phyloP scores from a whole-genome alignment of 1,284 basidiomycete species.

The Apiotrichum sp. region DNA sequence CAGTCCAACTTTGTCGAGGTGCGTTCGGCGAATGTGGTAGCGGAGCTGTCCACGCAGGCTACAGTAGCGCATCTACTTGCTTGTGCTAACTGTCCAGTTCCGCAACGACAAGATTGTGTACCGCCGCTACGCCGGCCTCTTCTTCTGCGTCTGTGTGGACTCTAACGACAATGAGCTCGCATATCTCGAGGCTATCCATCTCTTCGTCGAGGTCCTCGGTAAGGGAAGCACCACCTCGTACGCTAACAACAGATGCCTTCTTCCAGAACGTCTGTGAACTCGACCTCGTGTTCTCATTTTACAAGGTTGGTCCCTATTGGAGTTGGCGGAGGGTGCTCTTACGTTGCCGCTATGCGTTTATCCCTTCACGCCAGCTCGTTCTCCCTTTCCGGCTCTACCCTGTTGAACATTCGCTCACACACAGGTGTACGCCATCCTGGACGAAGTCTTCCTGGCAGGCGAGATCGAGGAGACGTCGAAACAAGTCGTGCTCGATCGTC shows the following conservation, averaged over 20 bases:
- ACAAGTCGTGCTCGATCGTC: slow-evolving; percentile 79
- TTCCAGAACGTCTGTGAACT: slow-evolving; percentile 98
- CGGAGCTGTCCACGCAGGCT: background rate
- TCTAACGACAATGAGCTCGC: slow-evolving; percentile 97
- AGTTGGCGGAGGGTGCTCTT: background rate
- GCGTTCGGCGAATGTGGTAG: background rate
- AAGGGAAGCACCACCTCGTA: slow-evolving; percentile 31
- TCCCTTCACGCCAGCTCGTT: too few relatives aligned
- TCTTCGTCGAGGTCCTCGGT: slow-evolving; percentile 98
- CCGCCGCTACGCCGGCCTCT: slow-evolving; percentile 90
- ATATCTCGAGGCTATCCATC: slow-evolving; percentile 93
- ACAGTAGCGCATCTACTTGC: too few relatives aligned
- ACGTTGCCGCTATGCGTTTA: too few relatives aligned
- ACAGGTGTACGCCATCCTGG: slow-evolving; percentile 91
- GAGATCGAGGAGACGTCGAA: slow-evolving; percentile 98
- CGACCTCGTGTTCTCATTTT: slow-evolving; percentile 96
- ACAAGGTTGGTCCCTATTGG: slow-evolving; percentile 60
- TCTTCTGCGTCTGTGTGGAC: slow-evolving; percentile 96
- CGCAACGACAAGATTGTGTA: slow-evolving; percentile 94
- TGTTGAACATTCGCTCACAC: background rate
- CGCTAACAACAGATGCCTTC: slow-evolving; percentile 67
- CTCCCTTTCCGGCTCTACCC: too few relatives aligned
- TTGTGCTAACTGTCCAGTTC: slow-evolving; percentile 57
- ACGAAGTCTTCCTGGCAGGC: slow-evolving; percentile 97
- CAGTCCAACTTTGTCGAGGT: slow-evolving; percentile 99